phyloP scores from a whole-genome alignment of 1,139 yeast species.

The Zhuliangozyma parablackwelliae region DNA sequence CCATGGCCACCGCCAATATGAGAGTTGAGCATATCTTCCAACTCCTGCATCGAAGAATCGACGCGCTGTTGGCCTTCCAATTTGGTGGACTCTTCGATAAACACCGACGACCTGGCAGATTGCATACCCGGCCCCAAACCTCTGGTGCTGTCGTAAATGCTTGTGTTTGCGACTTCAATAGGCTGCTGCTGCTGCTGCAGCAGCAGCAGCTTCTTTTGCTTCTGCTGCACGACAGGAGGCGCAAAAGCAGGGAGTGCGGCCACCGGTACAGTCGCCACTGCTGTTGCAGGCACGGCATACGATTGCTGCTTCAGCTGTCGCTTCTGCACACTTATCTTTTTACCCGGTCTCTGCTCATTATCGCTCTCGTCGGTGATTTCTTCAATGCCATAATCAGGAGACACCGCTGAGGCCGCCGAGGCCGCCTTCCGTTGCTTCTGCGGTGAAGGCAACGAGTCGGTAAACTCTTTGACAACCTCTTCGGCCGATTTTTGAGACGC shows the following conservation, averaged over 20 bases:
- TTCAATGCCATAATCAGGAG: conserved; percentile 39
- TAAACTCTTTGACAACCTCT: conserved; percentile 10
- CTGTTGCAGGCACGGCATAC: neutral
- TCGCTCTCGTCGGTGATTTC: conserved; percentile 34
- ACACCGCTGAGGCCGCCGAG: conserved; percentile 6
- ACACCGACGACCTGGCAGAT: conserved; percentile 12
- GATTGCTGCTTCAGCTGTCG: conserved; percentile 1
- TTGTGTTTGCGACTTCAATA: neutral
- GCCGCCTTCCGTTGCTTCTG: conserved; percentile 1
- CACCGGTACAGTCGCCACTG: neutral
- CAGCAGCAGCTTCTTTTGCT: conserved; percentile 1
- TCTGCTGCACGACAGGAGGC: neutral
- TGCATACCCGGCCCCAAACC: conserved; percentile 5
- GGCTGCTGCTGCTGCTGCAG: neutral
- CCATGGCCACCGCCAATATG: conserved; percentile 8
- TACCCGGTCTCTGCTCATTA: conserved; percentile 13
- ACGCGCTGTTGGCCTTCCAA: conserved; percentile 6
- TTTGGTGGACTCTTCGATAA: conserved; percentile 11
- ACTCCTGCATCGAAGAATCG: conserved; percentile 38
- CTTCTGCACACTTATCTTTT: conserved; percentile 2
- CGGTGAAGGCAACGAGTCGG: conserved; percentile 8
- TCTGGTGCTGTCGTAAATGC: too few relatives aligned
- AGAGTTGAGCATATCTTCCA: conserved; percentile 36
- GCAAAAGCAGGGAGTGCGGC: neutral
- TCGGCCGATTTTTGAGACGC: conserved; percentile 5